A percentile compares a stretch with the other conserved stretches of the same genome.
Conservation (phyloP, 208 protist genomes). For the Leishmania mexicana region DNA sequence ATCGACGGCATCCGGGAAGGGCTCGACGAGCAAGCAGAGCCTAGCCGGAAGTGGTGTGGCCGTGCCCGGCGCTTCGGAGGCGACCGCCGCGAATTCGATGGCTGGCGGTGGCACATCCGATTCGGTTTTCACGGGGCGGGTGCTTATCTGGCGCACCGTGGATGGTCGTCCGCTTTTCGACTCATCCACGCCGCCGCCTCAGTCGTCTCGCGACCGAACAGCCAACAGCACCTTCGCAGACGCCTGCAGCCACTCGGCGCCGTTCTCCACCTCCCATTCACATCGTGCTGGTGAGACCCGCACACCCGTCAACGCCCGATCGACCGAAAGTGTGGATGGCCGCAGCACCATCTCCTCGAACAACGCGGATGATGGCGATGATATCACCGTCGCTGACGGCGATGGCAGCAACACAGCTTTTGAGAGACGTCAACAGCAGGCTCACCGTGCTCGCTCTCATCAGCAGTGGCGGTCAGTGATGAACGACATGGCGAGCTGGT, state of each 20-base stretch:
- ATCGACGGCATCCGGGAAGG: not conserved
- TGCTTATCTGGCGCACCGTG: constrained; percentile 39
- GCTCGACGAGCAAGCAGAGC: not conserved
- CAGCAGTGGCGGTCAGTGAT: not conserved
- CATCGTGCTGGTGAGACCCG: not conserved
- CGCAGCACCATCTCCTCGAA: not conserved
- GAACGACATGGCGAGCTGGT: constrained; percentile 41
- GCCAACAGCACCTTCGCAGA: not conserved
- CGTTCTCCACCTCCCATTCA: not conserved
- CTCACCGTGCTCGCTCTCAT: not conserved
- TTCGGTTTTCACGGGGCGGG: constrained; percentile 32
- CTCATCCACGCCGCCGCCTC: not conserved
- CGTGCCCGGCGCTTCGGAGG: not conserved
- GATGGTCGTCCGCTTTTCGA: constrained; percentile 39
- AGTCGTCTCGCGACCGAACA: not conserved
- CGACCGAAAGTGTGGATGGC: not conserved
- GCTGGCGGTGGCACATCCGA: constrained; percentile 6
- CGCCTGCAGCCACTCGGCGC: not conserved
- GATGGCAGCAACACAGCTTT: not conserved
- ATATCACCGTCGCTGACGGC: not conserved
- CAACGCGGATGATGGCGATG: constrained; percentile 1
- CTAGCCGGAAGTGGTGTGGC: constrained; percentile 3
- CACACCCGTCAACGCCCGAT: not conserved
- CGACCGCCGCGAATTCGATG: too few species aligned
- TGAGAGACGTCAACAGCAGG: not conserved